phyloP scores from a whole-genome alignment of 345 rosid species.

The Eucalyptus brandiana region DNA sequence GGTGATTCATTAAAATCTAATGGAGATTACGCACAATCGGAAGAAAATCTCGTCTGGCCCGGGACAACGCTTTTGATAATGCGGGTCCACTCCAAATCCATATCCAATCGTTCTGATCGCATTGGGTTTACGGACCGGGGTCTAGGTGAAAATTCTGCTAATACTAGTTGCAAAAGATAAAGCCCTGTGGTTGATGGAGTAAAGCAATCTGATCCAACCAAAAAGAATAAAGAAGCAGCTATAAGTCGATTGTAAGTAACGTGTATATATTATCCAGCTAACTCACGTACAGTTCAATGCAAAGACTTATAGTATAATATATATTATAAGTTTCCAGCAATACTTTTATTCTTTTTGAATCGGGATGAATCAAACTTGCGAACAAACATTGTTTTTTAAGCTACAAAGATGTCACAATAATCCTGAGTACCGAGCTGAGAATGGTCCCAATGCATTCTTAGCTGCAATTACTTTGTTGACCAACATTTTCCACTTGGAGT shows the following conservation, averaged over 20 bases:
- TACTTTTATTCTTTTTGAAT: no score
- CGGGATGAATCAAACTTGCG: background rate
- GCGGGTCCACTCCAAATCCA: background rate
- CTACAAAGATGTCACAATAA: background rate
- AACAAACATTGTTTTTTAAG: no score
- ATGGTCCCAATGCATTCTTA: conserved; percentile 40
- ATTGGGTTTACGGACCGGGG: background rate
- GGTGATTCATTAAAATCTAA: background rate
- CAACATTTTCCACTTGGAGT: conserved; percentile 53
- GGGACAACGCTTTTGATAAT: background rate
- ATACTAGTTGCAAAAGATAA: background rate
- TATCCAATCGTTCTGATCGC: background rate
- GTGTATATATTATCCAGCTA: background rate
- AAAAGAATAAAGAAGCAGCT: background rate
- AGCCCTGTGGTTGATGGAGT: background rate
- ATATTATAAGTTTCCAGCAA: no score
- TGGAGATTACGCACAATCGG: background rate
- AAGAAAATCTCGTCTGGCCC: background rate
- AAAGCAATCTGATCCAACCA: background rate
- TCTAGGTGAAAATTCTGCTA: background rate
- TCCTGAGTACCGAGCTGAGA: conserved; percentile 19
- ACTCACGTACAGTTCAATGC: background rate
- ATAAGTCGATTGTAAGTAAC: background rate
- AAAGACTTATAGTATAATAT: background rate
- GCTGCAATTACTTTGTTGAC: conserved; percentile 55